Evolutionary conservation across 2,329 filamentous ascomycete genomes (phyloP).

Genomic region (Penicillium brevicompactum): DNA sequence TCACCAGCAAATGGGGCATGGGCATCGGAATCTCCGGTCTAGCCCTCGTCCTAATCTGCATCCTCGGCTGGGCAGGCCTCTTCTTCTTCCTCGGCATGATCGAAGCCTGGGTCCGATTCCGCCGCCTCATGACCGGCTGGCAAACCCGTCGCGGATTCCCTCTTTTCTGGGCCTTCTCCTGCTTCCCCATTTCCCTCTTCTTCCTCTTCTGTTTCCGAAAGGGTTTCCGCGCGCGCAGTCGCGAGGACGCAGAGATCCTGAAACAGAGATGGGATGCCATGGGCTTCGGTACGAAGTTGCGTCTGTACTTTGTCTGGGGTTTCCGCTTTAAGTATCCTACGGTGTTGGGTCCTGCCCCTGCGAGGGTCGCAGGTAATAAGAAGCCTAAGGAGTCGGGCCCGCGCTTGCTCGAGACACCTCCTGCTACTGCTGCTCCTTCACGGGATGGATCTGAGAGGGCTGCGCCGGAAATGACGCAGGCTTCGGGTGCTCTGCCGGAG

Average conservation of each 20-base stretch:
- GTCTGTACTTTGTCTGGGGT: conserved; percentile 33
- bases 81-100: conserved; percentile 31
- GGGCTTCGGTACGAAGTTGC: conserved; percentile 26
- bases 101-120: conserved; percentile 35
- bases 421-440: conserved; percentile 3
- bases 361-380: conserved; percentile 22
- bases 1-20: conserved; percentile 20
- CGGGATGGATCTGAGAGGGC: background rate
- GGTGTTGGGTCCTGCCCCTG: conserved; percentile 31
- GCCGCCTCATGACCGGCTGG: conserved; percentile 37
- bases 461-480: conserved; percentile 4
- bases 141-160: conserved; percentile 36
- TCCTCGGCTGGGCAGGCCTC: conserved; percentile 31
- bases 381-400: conserved; percentile 21
- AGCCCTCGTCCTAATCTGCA: conserved; percentile 26
- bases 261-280: conserved; percentile 29
- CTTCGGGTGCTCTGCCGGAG: conserved; percentile 4
- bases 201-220: conserved; percentile 29
- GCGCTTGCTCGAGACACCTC: conserved; percentile 11
- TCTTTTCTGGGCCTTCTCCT: conserved; percentile 29
- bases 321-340: conserved; percentile 34
- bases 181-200: conserved; percentile 24
- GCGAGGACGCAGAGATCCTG: conserved; percentile 28
- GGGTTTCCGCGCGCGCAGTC: conserved; percentile 31
- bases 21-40: conserved; percentile 25